phyloP scores from a whole-genome alignment of 2,329 filamentous ascomycete species.

The Hypocreales sp. region DNA sequence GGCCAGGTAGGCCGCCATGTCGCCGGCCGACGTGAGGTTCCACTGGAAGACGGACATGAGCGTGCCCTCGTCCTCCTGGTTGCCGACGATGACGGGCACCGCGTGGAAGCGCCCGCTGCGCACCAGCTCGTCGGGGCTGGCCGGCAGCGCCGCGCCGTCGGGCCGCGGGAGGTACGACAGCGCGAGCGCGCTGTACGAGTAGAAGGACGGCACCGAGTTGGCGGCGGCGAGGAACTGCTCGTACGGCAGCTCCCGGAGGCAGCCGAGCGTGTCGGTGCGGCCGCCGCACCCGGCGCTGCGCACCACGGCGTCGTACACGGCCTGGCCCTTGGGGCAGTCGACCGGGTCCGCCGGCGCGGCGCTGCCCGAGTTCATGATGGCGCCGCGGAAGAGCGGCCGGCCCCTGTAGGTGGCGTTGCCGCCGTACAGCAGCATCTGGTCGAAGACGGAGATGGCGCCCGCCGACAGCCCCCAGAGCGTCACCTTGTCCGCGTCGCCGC shows the following conservation, averaged over 20 bases:
- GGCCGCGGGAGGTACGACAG: constrained; percentile 62
- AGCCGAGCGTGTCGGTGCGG: constrained; percentile 42
- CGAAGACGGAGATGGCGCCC: constrained; percentile 56
- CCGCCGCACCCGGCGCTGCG: constrained; percentile 43
- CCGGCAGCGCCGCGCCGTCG: constrained; percentile 45
- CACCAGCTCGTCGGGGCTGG: constrained; percentile 46
- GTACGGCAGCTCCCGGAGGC: constrained; percentile 47
- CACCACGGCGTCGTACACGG: constrained; percentile 47
- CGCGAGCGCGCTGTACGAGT: constrained; percentile 53
- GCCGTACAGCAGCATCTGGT: constrained; percentile 61
- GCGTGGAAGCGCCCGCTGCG: constrained; percentile 30
- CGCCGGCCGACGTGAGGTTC: constrained; percentile 46
- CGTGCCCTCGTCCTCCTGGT: constrained; percentile 71
- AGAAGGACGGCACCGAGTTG: constrained; percentile 53
- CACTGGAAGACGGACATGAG: constrained; percentile 54
- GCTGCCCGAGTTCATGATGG: constrained; percentile 63
- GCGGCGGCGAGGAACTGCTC: constrained; percentile 46
- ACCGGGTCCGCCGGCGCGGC: constrained; percentile 46
- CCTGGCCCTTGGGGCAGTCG: constrained; percentile 50
- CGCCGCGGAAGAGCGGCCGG: constrained; percentile 57
- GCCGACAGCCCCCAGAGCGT: constrained; percentile 68
- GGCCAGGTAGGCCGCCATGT: constrained; percentile 46
- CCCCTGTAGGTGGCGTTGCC: constrained; percentile 63
- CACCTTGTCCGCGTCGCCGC: constrained; percentile 63
- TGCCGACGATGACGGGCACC: constrained; percentile 43